Evolutionary conservation across 164 flowering plant genomes (phyloP), one percentile per base, ranked within the genome.

Genomic region (Platanus orientalis): DNA sequence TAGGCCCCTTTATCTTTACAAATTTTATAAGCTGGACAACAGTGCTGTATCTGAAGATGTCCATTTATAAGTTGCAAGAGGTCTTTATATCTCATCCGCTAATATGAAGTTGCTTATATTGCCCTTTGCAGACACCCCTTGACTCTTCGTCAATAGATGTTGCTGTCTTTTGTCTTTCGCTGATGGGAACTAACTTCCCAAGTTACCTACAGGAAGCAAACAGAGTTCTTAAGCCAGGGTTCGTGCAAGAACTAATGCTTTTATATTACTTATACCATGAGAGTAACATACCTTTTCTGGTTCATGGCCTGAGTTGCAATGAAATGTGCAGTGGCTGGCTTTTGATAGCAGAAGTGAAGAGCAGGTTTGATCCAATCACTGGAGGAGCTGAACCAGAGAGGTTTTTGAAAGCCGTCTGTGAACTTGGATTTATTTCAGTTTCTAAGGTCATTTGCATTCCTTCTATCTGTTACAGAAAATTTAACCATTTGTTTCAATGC

Each of bases 321-420:
- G 20, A 1, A 14, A 25, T 64, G 28, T 72, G 52, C 83, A 93
- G 96, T 58, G 97, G 98, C 27, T 88, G 96, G 96, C 90, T 93
- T 73, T 75, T 93, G 70, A 86, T 94, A 79, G 96, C 96, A 32
- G 96, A 94, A 77, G 98, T 93, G 7, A 86, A 85, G 74, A 94
- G 98, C 79, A 82, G 97, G 65, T 84, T 87, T 65, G 96, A 94
- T 75, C 96, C 97, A 39, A 84, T 68, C 28, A 91, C 66, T 56
- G 95, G 95, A 42, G 98, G 98, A 71, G 95, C 95, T 20, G 95
- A 90, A 65, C 97, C 96, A 27, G 60, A 80, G 14, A 70, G 17
- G 57, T 93, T 93, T 64, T 54, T 74, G 32, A 81, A 81, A 69
- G 89, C 92, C 49, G 77, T 87, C 19, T 81, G 86, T 61, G 78